Evolutionary conservation across 1,284 basidiomycete genomes (phyloP).

Genomic region (Porogramme epimiltina): DNA sequence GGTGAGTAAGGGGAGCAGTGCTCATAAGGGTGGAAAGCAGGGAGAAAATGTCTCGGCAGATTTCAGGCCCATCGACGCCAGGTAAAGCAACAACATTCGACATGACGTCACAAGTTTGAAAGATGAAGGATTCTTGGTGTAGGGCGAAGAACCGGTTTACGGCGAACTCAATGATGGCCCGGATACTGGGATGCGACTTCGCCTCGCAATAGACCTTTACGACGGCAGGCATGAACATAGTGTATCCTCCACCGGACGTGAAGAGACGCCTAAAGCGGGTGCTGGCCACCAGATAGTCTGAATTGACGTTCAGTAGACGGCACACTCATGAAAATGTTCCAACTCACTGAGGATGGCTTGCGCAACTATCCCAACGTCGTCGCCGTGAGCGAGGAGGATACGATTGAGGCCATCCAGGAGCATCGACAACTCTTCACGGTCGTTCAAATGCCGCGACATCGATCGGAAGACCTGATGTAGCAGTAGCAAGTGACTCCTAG

Average conservation of each 20-base stretch:
- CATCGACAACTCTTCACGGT: conserved; percentile 69
- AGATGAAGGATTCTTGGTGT: conserved; percentile 76
- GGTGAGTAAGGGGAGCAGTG: conserved; percentile 38
- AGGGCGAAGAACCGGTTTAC: conserved; percentile 74
- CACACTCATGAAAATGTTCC: not conserved
- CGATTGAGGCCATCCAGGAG: conserved; percentile 72
- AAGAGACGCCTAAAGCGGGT: conserved; percentile 79
- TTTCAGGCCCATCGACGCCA: conserved; percentile 48
- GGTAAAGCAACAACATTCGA: conserved; percentile 57
- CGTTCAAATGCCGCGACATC: conserved; percentile 77
- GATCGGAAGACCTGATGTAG: conserved; percentile 73
- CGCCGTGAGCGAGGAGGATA: conserved; percentile 66
- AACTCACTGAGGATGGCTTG: conserved; percentile 69
- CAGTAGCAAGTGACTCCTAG: conserved; percentile 71
- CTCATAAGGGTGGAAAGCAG: conserved; percentile 58
- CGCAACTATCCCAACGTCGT: conserved; percentile 71
- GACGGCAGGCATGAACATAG: conserved; percentile 70
- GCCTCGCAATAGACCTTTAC: conserved; percentile 69
- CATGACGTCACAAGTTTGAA: conserved; percentile 70
- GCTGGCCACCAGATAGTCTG: conserved; percentile 60
- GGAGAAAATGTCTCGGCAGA: conserved; percentile 52
- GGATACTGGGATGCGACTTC: conserved; percentile 54
- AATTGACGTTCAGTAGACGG: not conserved
- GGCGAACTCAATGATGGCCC: conserved; percentile 72
- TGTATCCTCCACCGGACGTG: conserved; percentile 70